Base-by-base conservation (phyloP, 2,329 filamentous ascomycete species). In the Calonectria henricotiae region DNA sequence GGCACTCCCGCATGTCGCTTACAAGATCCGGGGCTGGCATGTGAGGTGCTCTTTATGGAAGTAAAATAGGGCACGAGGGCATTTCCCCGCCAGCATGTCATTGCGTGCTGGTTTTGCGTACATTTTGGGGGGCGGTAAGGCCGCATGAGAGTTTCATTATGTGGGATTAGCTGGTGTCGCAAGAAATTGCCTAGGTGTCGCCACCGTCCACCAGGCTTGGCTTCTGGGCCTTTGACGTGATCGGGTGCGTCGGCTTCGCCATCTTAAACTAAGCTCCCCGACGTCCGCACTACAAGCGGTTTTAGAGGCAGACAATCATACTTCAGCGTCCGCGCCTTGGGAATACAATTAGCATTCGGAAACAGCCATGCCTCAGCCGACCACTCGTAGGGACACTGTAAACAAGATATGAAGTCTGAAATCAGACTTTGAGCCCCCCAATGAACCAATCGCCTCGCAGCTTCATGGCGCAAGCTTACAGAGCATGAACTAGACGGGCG, bases 31-130 rank as follows among this genome's bases (percentile, higher is more conserved):
- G 58, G 67, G 12, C n/a, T n/a, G 68, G 54, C 63, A 67, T 60
- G 49, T 67, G 46, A 64, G 37, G 47, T 47, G 43, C 44, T 68
- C 60, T 71, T 68, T 71, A 68, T 64, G 62, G 61, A 70, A 67
- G 67, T 62, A 62, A 67, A 69, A 62, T 58, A 69, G 67, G 27
- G 71, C 75, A 77, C 73, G 72, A 68, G 72, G 72, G 63, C 68
- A 65, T 58, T 43, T 72, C 74, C 71, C 74, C 70, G 67, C 72
- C 72, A 77, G 76, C 73, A 77, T 77, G 76, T 62, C 75, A 77
- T 77, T 69, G 67, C 62, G 37, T 68, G 60, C 65, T 47, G 47
- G 62, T 54, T 66, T 77, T 77, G 74, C 76, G 75, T 69, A 69
- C 73, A 72, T 46, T 39, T 46, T 17, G 20, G 35, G 20, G 35